Conservation (phyloP, 495 filamentous ascomycete genomes). For the Talaromyces stipitatus region DNA sequence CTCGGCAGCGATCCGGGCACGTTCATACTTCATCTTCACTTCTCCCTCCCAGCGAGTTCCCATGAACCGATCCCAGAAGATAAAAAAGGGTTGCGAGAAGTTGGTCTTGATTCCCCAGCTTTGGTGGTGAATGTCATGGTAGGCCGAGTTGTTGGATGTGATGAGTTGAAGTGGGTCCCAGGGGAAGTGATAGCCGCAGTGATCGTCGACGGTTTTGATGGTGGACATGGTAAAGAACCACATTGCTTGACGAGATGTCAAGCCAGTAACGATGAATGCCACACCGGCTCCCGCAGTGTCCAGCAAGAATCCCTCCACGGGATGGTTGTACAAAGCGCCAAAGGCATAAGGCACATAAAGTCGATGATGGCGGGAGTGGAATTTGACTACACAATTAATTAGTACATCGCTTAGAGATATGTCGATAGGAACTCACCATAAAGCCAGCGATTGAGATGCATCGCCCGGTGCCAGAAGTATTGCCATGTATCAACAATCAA, state of each 20-base stretch:
- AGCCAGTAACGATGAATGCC: slow-evolving; percentile 66
- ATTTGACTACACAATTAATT: slow-evolving; percentile 49
- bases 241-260: slow-evolving; percentile 75
- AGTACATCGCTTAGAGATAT: slow-evolving; percentile 1
- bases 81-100: slow-evolving; percentile 47
- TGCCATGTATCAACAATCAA: slow-evolving; percentile 87
- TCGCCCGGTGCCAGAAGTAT: slow-evolving; percentile 88
- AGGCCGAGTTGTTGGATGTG: slow-evolving; percentile 87
- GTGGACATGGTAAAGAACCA: slow-evolving; percentile 77
- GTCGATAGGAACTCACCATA: slow-evolving; percentile 64
- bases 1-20: slow-evolving; percentile 33
- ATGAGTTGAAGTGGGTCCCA: slow-evolving; percentile 90
- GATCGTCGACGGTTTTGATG: slow-evolving; percentile 95
- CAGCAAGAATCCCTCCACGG: slow-evolving; percentile 80
- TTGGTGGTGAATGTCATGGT: slow-evolving; percentile 98
- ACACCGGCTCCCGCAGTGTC: slow-evolving; percentile 82
- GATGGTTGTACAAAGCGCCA: slow-evolving; percentile 94
- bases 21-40: slow-evolving; percentile 36
- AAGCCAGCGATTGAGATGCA: slow-evolving; percentile 94
- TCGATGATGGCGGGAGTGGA: slow-evolving; percentile 91
- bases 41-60: slow-evolving; percentile 41
- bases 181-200: slow-evolving; percentile 91
- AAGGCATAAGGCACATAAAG: slow-evolving; percentile 97
- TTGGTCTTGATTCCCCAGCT: slow-evolving; percentile 89
- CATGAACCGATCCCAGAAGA: slow-evolving; percentile 43